phyloP scores from a whole-genome alignment of 1,284 basidiomycete genomes.

The Sparassis latifolia region DNA sequence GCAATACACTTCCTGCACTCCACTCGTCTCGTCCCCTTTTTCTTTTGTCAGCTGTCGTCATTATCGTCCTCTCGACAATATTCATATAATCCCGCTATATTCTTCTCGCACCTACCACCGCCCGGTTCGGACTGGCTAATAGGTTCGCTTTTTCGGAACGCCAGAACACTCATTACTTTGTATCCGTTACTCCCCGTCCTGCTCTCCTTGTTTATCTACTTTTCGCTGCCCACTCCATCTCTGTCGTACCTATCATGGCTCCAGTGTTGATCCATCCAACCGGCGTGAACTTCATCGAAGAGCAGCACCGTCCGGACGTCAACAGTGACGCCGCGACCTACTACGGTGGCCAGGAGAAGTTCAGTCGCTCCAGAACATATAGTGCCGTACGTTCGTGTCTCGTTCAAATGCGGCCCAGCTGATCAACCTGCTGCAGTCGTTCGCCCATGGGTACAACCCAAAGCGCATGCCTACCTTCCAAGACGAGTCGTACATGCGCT shows the following conservation, averaged over 20 bases:
- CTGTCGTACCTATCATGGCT: conserved; percentile 22
- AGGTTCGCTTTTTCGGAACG: too few species aligned
- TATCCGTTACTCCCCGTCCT: background rate
- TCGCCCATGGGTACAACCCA: conserved; percentile 46
- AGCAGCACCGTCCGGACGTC: conserved; percentile 41
- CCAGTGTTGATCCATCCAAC: conserved; percentile 45
- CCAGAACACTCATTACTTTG: conserved; percentile 2
- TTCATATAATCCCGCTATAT: too few species aligned
- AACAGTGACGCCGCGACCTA: conserved; percentile 75
- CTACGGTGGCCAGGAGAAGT: conserved; percentile 73
- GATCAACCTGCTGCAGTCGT: conserved; percentile 17
- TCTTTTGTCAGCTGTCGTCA: too few species aligned
- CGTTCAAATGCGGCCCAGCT: conserved; percentile 5
- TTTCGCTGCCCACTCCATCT: background rate
- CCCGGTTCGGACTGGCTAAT: too few species aligned
- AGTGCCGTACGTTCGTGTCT: conserved; percentile 53
- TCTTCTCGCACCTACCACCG: too few species aligned
- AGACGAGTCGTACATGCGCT: conserved; percentile 65
- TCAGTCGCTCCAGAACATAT: conserved; percentile 78
- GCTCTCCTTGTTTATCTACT: conserved; percentile 4
- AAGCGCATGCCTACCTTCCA: conserved; percentile 64
- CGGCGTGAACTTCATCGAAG: conserved; percentile 62
- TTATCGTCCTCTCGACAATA: too few species aligned
- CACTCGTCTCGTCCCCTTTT: too few species aligned
- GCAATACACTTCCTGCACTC: too few species aligned